Base-by-base conservation (phyloP, 768 basidiomycete species). In the Boletus sensibilis region DNA sequence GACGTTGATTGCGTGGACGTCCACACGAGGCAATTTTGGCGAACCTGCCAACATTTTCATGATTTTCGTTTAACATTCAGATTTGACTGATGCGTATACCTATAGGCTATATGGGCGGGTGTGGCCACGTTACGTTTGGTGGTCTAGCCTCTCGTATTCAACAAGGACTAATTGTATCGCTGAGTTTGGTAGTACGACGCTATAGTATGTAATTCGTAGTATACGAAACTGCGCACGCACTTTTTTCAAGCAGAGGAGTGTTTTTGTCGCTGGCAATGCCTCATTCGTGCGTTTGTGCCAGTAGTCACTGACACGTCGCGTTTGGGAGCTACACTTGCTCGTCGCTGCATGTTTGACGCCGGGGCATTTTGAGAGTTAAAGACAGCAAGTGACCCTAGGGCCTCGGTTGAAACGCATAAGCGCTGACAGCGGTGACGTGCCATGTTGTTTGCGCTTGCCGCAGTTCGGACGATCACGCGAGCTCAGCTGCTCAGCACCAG, bases 121-220 rank as follows among this genome's bases (percentile, higher is more conserved):
- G 48, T 37, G 14, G 39, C 14, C 44, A 51, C 18, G 27, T 60
- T 27, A 37, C 33, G 52, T 53, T 52, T 20, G 44, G 43, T 52
- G 47, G 31, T 45, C 4, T 5, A 45, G 57, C 57, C 45, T 29
- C 39, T 9, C 35, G 20, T n/a, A 14, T 60, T 42, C 25, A 45
- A 46, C 58, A 45, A 42, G 43, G 20, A n/a, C 18, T 25, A 25
- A 38, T 34, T 13, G 27, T 14, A 7, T 34, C 20, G 52, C 43
- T 10, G 42, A 21, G 39, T 40, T 45, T 12, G 27, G 44, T 42
- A 14, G 59, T 23, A 38, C 38, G 20, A 29, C 20, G 12, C 31
- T 27, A 10, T 37, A 20, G 48, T 56, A 60, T 60, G 58, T 64
- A 60, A 56, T 50, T 47, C 20, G 39, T 39, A 18, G 58, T 8